Evolutionary conservation across 208 protist genomes (phyloP), one percentile per base, ranked within the genome.

Genomic region (Phytomonas francai): DNA sequence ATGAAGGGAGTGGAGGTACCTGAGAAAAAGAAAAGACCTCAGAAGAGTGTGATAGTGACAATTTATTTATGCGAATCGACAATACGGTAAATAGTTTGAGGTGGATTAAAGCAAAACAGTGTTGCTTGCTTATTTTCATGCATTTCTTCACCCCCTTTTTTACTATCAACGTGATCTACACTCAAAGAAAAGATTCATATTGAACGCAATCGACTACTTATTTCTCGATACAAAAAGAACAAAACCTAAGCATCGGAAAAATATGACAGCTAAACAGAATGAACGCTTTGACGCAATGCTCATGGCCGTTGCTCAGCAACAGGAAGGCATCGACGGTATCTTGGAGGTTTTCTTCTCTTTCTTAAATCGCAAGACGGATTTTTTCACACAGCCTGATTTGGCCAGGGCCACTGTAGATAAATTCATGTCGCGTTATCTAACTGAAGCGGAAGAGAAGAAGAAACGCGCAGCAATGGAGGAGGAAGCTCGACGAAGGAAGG

Each of bases 341-440:
- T 82, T 97, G 27, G 86, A 93, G 72, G 85, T 84, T 59, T 97
- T 96, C 79, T 97, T 97, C 70, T 94, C 88, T 22, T 97, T 97
- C 59, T 78, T 97, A 22, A 84, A 78, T 29, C 84, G 93, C 63
- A 97, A 97, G 76, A 97, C 93, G 33, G 93, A 97, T 76, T 96
- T 97, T 78, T 97, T 96, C 81, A 83, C 87, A n/a, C 83, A 93
- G 65, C 87, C 88, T 2, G 85, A 80, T 1, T 67, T 87, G 77
- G 89, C 87, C 7, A 76, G 78, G 29, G 33, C 66, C 19, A 72
- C 78, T 31, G 77, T 94, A 29, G 73, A 85, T 42, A 66, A 74
- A n/a, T 72, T 71, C 29, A 83, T 92, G 65, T 71, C 80, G 36
- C 79, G 80, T 56, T 85, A 94, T 73, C 36, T 88, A 63, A 72